Percentiles rank a stretch among this genome's conserved stretches.
Evolutionary conservation across 805 yeast species (phyloP).

Genomic region (Candida nonsorbophila): DNA sequence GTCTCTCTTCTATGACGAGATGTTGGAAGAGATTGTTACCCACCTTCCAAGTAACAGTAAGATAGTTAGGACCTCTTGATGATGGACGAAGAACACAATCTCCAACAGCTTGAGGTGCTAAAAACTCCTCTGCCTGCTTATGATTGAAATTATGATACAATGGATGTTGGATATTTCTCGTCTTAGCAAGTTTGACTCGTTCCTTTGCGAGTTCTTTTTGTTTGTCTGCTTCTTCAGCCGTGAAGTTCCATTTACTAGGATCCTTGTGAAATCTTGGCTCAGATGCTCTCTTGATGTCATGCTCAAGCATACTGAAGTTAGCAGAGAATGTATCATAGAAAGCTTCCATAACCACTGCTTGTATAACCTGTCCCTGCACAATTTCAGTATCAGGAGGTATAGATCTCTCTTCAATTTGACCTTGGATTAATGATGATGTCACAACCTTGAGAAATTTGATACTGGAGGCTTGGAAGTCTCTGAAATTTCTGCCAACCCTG

Average conservation of each 20-base stretch:
- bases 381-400: constrained; percentile 41
- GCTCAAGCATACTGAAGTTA: constrained; percentile 62
- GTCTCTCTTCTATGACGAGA: constrained; percentile 75
- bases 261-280: constrained; percentile 46
- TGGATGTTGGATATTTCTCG: constrained; percentile 86
- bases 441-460: constrained; percentile 35
- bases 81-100: constrained; percentile 94
- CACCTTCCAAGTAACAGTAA: constrained; percentile 95
- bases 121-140: constrained; percentile 85
- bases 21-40: constrained; percentile 90
- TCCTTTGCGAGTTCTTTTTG: constrained; percentile 55
- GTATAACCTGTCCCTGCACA: constrained; percentile 72
- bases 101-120: constrained; percentile 87
- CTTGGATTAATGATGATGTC: constrained; percentile 38
- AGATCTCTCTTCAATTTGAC: constrained; percentile 40
- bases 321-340: constrained; percentile 74
- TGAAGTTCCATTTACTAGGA: constrained; percentile 73
- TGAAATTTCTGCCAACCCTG: constrained; percentile 60
- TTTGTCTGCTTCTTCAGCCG: constrained; percentile 63
- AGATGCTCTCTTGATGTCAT: constrained; percentile 54
- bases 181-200: constrained; percentile 60
- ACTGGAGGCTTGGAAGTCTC: constrained; percentile 46
- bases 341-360: constrained; percentile 68
- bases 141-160: constrained; percentile 78
- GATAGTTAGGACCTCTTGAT: constrained; percentile 79